These are phyloP conservation scores for Hapsidospora chrysogenum DNA, from an alignment of 495 filamentous ascomycete genomes.

Conservation along the genomic window DNA sequence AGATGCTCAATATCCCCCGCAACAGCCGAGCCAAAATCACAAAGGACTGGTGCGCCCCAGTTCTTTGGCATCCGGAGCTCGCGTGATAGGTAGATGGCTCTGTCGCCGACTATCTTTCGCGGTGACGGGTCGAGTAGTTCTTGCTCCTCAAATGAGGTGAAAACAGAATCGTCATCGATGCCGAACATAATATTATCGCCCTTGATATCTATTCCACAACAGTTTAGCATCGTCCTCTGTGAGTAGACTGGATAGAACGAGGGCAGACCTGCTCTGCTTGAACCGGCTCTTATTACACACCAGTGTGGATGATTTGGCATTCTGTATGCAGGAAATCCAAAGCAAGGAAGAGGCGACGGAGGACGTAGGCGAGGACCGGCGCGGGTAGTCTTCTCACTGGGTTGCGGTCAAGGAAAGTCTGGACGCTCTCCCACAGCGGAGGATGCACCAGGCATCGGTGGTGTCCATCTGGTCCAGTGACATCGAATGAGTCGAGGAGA, in stretches of 20 bases:
- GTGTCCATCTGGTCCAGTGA: constrained; percentile 18
- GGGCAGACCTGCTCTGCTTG: neutral
- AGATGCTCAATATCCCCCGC: constrained; percentile 8
- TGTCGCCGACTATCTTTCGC: constrained; percentile 12
- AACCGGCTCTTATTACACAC: constrained; percentile 12
- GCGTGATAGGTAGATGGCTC: constrained; percentile 16
- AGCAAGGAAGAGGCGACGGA: constrained; percentile 17
- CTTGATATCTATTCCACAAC: constrained; percentile 11
- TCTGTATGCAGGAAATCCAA: constrained; percentile 10
- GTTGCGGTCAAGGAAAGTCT: constrained; percentile 13
- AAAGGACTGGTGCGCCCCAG: constrained; percentile 15
- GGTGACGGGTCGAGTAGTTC: constrained; percentile 14
- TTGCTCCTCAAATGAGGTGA: constrained; percentile 7
- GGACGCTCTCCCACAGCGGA: constrained; percentile 21
- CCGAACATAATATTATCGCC: constrained; percentile 18
- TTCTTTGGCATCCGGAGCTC: constrained; percentile 8
- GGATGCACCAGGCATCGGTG: constrained; percentile 27
- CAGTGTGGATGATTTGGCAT: constrained; percentile 23
- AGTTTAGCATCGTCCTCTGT: neutral
- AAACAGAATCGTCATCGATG: constrained; percentile 5
- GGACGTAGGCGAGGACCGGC: constrained; percentile 13
- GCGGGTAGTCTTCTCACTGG: constrained; percentile 11
- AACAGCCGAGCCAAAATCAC: constrained; percentile 31
- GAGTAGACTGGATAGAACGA: too few species aligned
- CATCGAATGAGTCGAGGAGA: constrained; percentile 23